phyloP scores from a whole-genome alignment of 2,329 filamentous ascomycete species.

The Lasiodiplodia sp. region DNA sequence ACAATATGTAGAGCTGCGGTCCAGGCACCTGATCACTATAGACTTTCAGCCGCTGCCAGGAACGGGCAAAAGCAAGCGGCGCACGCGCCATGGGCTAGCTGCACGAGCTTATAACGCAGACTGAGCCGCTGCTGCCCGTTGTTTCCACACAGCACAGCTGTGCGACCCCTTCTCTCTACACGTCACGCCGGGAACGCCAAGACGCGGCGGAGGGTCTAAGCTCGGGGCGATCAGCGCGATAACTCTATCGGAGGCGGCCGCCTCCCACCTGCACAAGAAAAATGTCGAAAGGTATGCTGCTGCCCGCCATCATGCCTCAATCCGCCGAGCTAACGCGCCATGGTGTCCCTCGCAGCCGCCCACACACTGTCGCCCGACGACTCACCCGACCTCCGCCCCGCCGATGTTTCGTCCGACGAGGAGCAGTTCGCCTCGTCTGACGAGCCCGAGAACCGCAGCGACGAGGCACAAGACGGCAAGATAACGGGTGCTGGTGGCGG shows the following conservation, averaged over 20 bases:
- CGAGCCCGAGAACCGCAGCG: slow-evolving; percentile 32
- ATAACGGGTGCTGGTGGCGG: slow-evolving; percentile 1
- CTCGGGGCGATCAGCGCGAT: slow-evolving; percentile 24
- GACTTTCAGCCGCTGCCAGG: slow-evolving; percentile 16
- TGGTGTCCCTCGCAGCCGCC: slow-evolving; percentile 12
- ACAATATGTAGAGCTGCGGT: slow-evolving; percentile 11
- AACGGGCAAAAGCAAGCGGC: slow-evolving; percentile 19
- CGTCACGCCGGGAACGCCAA: slow-evolving; percentile 15
- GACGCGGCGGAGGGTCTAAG: slow-evolving; percentile 17
- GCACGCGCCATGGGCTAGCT: slow-evolving; percentile 7
- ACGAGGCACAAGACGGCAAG: slow-evolving; percentile 35
- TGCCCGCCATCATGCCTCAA: slow-evolving; percentile 5
- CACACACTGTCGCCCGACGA: slow-evolving; percentile 43
- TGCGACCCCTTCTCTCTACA: slow-evolving; percentile 2
- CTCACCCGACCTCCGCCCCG: slow-evolving; percentile 44
- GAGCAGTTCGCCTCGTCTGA: slow-evolving; percentile 43
- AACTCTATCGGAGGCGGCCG: slow-evolving; percentile 23
- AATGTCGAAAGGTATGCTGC: slow-evolving; percentile 28
- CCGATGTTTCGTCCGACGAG: slow-evolving; percentile 45
- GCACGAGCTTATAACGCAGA: slow-evolving; percentile 7
- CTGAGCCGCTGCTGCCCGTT: slow-evolving; percentile 8
- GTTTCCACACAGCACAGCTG: neutral
- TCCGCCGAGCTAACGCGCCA: slow-evolving; percentile 5
- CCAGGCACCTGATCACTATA: slow-evolving; percentile 26
- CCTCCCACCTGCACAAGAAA: slow-evolving; percentile 24